Conservation (phyloP, 2,329 filamentous ascomycete genomes). For the Botryotinia calthae region DNA sequence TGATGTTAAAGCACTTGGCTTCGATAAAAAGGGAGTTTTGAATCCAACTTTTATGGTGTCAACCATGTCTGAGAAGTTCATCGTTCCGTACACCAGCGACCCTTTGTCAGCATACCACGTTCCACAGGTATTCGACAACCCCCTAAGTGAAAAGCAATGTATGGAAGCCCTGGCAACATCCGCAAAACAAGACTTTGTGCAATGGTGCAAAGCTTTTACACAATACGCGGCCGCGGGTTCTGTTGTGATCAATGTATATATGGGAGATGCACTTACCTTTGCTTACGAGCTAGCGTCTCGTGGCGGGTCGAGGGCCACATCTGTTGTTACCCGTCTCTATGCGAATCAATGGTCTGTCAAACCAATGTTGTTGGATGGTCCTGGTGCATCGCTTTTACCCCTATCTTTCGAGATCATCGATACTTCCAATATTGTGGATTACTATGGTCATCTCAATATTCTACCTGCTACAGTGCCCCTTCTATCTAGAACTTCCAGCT, state of each 20-base stretch:
- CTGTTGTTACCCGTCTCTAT: not conserved
- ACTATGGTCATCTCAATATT: not conserved
- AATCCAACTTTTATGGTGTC: not conserved
- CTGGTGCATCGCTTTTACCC: not conserved
- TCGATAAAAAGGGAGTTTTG: not conserved
- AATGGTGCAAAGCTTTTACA: not conserved
- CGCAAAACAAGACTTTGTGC: not conserved
- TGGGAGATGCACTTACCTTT: slow-evolving; percentile 1
- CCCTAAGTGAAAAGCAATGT: not conserved
- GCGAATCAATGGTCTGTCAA: not conserved
- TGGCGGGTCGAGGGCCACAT: not conserved
- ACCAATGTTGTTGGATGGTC: slow-evolving; percentile 5
- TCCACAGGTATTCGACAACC: not conserved
- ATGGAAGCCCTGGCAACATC: not conserved
- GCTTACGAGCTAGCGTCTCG: not conserved
- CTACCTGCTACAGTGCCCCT: not conserved
- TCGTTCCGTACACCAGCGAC: not conserved
- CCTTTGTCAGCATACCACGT: not conserved
- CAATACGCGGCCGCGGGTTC: not conserved
- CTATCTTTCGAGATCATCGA: not conserved
- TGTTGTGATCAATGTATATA: not conserved
- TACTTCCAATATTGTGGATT: slow-evolving; percentile 3
- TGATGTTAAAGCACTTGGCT: not conserved
- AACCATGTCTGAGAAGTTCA: not conserved
- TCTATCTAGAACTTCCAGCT: not conserved